Percentiles rank a stretch among this genome's conserved stretches.
These are phyloP conservation scores for Pyropia yezoensis DNA, from an alignment of 23 red algal species.

Conservation along the genomic window DNA sequence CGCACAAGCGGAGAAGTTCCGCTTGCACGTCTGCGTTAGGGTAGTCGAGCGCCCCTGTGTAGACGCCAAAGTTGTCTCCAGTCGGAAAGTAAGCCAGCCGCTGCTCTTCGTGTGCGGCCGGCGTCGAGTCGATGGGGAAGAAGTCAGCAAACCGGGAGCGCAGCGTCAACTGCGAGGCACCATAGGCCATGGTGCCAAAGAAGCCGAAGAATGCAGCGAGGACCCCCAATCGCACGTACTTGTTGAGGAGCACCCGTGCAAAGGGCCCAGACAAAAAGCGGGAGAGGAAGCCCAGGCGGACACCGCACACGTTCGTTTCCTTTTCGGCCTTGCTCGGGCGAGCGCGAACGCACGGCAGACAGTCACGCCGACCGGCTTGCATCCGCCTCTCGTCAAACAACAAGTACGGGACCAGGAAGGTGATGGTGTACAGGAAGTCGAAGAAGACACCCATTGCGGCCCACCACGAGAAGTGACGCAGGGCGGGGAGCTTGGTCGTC, in stretches of 20 bases:
- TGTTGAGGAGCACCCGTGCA: constrained; percentile 30
- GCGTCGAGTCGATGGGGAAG: constrained; percentile 43
- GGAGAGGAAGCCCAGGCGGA: constrained; percentile 20
- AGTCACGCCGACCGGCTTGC: constrained; percentile 45
- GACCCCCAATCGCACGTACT: constrained; percentile 18
- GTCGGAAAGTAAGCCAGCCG: constrained; percentile 25
- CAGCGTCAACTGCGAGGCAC: constrained; percentile 40
- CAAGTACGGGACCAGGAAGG: constrained; percentile 37
- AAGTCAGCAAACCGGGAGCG: constrained; percentile 55
- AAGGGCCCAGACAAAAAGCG: constrained; percentile 42
- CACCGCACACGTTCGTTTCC: constrained; percentile 48
- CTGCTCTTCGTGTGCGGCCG: constrained; percentile 35
- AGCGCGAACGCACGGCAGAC: constrained; percentile 13
- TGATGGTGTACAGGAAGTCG: constrained; percentile 44
- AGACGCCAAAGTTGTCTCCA: constrained; percentile 21
- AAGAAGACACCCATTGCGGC: constrained; percentile 48
- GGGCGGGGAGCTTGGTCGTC: constrained; percentile 42
- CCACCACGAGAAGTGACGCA: constrained; percentile 58
- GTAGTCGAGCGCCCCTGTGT: constrained; percentile 40
- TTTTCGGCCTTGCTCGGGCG: constrained; percentile 22
- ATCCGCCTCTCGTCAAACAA: constrained; percentile 32
- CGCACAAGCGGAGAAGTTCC: constrained; percentile 26
- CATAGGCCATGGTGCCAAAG: constrained; percentile 23
- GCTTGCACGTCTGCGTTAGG: constrained; percentile 22
- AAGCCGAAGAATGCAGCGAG: constrained; percentile 21